Evolutionary conservation across 176 grass and related monocot species (phyloP), one percentile per base, ranked within the genome.

Genomic region (Eragrostis nindensis): DNA sequence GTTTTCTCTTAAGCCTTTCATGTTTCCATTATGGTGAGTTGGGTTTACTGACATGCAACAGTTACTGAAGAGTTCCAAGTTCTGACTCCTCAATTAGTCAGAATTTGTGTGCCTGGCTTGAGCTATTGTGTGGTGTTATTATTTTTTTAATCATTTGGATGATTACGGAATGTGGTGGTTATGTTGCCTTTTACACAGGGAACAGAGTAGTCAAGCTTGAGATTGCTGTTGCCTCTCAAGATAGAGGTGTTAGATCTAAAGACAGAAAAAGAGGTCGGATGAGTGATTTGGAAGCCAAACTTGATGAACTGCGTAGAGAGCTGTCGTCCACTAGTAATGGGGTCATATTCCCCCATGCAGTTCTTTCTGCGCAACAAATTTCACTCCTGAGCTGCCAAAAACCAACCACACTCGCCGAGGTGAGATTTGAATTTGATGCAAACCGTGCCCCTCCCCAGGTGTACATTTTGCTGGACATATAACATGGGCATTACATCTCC

Each of bases 301-400:
- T 98, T 49, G 92, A 94, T 71, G 86, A 87, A 27, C 77, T 98
- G 65, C 89, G 92, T 2, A 80, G 81, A 62, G 90, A 90, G 49
- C 45, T 94, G 44, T 90, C 90, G 19, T 92, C 87, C 19, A 86
- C 84, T 12, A 66, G 68, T 41, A 73, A 87, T 69, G 90, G 83
- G 16, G 92, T 70, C 74, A 68, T 91, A 87, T 87, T 91, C 29
- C 92, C 95, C 40, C 95, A 98, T 77, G 90, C 90, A 44, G 66
- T 98, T 91, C 86, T 98, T 57, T 89, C 92, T 38, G 65, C 68
- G 1, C 77, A 91, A 67, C 92, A 98, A 50, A 94, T 94, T 81
- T 87, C 77, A 25, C 80, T 84, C 25, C 77, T 94, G 41, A 87
- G 82, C 47, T 26, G 73, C 68, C 83, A 91, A 64, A 94, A 69